Evolutionary conservation across 2,329 filamentous ascomycete species (phyloP).

Genomic region (Aureobasidium sp.): DNA sequence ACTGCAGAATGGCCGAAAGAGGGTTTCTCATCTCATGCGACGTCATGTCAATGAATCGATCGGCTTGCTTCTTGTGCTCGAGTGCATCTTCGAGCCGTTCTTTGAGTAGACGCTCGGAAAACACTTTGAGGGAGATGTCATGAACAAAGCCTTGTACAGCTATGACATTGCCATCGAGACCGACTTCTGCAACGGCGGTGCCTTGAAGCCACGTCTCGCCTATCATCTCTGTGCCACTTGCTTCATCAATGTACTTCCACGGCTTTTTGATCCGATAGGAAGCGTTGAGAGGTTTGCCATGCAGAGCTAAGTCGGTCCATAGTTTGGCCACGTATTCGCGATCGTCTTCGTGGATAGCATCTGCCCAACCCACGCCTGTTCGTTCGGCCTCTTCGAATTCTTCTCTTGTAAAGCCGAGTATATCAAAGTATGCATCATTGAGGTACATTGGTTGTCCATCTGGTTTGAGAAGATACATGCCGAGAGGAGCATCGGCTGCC

Average conservation of each 20-base stretch:
- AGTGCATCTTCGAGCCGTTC: slow-evolving; percentile 31
- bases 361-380: slow-evolving; percentile 26
- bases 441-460: slow-evolving; percentile 32
- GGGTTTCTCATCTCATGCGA: slow-evolving; percentile 38
- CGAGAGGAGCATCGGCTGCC: slow-evolving; percentile 34
- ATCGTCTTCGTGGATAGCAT: slow-evolving; percentile 28
- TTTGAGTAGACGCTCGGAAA: slow-evolving; percentile 26
- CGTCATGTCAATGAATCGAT: slow-evolving; percentile 34
- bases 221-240: slow-evolving; percentile 23
- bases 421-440: slow-evolving; percentile 35
- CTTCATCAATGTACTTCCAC: slow-evolving; percentile 28
- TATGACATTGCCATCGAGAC: slow-evolving; percentile 24
- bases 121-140: slow-evolving; percentile 31
- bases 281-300: slow-evolving; percentile 29
- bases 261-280: slow-evolving; percentile 34
- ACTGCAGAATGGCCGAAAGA: slow-evolving; percentile 38
- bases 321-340: slow-evolving; percentile 26
- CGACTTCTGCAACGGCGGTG: slow-evolving; percentile 29
- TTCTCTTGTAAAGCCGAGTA: slow-evolving; percentile 27
- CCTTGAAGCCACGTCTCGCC: slow-evolving; percentile 30
- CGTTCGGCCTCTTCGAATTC: slow-evolving; percentile 17
- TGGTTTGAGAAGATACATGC: slow-evolving; percentile 32
- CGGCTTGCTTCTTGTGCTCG: slow-evolving; percentile 32
- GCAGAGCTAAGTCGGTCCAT: slow-evolving; percentile 28
- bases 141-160: slow-evolving; percentile 29